A percentile compares a stretch with the other conserved stretches of the same genome.
Evolutionary conservation across 441 rosid genomes (phyloP).

Genomic region (Pelargonium myrrhifolium): DNA sequence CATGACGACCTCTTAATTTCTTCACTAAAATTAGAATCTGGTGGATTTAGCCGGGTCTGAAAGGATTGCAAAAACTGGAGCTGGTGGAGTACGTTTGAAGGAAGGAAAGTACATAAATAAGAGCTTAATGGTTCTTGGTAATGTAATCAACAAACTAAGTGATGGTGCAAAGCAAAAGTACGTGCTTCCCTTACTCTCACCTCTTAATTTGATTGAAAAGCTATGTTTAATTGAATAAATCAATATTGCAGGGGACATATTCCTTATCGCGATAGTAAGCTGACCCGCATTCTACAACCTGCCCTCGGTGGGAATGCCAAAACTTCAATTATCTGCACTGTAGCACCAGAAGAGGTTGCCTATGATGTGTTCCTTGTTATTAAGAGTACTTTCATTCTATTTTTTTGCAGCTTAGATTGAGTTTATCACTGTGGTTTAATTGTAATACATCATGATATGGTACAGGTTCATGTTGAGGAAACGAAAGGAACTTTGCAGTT

Average conservation of each 20-base stretch:
- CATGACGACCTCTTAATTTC: too few relatives aligned
- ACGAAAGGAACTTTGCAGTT: conserved; percentile 87
- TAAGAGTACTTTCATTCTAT: too few relatives aligned
- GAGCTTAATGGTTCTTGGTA: conserved; percentile 92
- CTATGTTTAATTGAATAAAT: conserved; percentile 11
- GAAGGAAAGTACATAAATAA: conserved; percentile 92
- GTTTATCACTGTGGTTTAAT: conserved; percentile 13
- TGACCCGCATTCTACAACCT: conserved; percentile 94
- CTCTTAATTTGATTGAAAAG: conserved; percentile 9
- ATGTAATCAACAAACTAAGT: conserved; percentile 87
- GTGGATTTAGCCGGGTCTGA: conserved; percentile 94
- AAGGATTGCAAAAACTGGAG: conserved; percentile 81
- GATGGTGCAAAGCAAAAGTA: conserved; percentile 75
- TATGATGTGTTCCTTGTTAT: too few relatives aligned
- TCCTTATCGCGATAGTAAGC: conserved; percentile 93
- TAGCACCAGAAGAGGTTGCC: conserved; percentile 99
- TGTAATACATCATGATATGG: conserved; percentile 10
- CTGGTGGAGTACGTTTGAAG: conserved; percentile 76
- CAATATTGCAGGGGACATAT: conserved; percentile 60
- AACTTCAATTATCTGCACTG: conserved; percentile 85
- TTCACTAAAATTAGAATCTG: conserved; percentile 71
- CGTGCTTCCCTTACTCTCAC: conserved; percentile 13
- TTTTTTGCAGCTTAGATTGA: not conserved
- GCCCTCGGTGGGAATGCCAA: conserved; percentile 96
- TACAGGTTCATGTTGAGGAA: conserved; percentile 82